Evolutionary conservation across 208 protist genomes (phyloP), one percentile per base, ranked within the genome.

Genomic region (Phytomonas francai): DNA sequence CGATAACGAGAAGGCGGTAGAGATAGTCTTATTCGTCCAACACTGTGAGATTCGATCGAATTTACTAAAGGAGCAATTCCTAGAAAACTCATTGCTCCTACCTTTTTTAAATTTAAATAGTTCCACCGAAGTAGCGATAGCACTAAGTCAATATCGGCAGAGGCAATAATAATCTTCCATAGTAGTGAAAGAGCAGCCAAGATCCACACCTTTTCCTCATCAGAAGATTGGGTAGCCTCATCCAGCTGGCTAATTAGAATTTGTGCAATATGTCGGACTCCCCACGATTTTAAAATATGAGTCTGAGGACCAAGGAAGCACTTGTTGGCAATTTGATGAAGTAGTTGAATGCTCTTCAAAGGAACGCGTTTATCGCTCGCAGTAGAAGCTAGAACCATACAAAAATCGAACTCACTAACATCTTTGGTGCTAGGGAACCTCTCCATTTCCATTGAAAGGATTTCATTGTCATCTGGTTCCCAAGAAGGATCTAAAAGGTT

Each of bases 91-190:
- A 90, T 39, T 25, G 29, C 54, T 7, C 63, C 68, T 0, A 80
- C 64, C 0, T 70, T 34, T 11, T 71, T 65, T 42, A 31, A 58
- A 57, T 89, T 73, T 22, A 25, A 63, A 61, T 86, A 77, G 28
- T 74, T 77, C 80, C 83, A 91, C 7, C 88, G 73, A 42, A 91
- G 59, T 27, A 91, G 59, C 0, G 80, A 68, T 8, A 91, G 74
- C 59, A 93, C 62, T 4, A 57, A 61, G 27, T 87, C 81, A 11
- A 84, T 69, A 57, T 86, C 76, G 14, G 75, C 74, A 19, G 85
- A 87, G 0, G 80, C 74, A 32, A 88, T 65, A 25, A 78, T 70
- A 11, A 93, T 78, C 65, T 93, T 93, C n/a, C 78, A 87, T 0
- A 86, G 63, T 36, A 93, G 67, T 5, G 76, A 70, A 36, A 84